These are phyloP conservation scores for Debaryomyces sp. DNA, from an alignment of 1,139 yeast genomes.

Conservation along the genomic window DNA sequence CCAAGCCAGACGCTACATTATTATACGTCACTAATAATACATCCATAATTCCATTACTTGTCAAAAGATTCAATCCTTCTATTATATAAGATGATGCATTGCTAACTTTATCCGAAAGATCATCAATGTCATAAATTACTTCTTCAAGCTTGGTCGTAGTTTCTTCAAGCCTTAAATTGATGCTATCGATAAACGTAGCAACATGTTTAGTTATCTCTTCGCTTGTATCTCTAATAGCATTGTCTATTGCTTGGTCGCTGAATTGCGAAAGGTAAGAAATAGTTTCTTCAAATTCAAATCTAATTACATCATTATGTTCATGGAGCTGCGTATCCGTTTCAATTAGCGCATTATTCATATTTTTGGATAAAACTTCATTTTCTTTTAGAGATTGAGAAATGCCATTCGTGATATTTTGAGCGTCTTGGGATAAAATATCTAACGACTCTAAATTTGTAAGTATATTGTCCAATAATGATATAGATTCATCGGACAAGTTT, in stretches of 20 bases:
- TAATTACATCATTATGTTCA: conserved; percentile 8
- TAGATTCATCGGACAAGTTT: conserved; percentile 3
- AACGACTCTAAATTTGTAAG: conserved; percentile 7
- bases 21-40: neutral
- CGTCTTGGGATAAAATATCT: neutral
- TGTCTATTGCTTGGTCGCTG: conserved; percentile 9
- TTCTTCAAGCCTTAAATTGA: conserved; percentile 14
- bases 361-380: conserved; percentile 4
- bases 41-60: conserved; percentile 7
- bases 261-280: conserved; percentile 9
- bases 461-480: conserved; percentile 5
- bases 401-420: neutral
- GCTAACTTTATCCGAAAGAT: conserved; percentile 8
- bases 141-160: conserved; percentile 13
- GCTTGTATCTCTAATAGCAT: conserved; percentile 5
- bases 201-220: conserved; percentile 11
- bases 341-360: conserved; percentile 1
- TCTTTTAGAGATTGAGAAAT: conserved; percentile 4
- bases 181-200: conserved; percentile 9
- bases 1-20: neutral
- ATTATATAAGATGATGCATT: conserved; percentile 10
- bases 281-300: conserved; percentile 11
- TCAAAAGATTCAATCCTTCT: conserved; percentile 9
- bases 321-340: conserved; percentile 6
- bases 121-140: conserved; percentile 10